These are phyloP conservation scores for Rubus idaeus DNA, from an alignment of 306 rosid genomes.

Conservation along the genomic window DNA sequence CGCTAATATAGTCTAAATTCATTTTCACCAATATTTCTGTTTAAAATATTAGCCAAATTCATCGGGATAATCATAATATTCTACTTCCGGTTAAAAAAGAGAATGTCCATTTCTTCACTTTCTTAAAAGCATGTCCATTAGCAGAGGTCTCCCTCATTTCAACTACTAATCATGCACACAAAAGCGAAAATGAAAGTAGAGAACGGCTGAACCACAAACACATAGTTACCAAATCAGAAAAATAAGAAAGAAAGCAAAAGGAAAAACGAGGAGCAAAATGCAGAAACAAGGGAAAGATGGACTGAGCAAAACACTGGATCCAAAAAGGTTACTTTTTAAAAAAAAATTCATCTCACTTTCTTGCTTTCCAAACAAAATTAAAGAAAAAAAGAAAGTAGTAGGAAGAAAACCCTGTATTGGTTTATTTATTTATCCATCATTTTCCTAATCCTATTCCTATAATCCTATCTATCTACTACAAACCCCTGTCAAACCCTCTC, in stretches of 20 bases:
- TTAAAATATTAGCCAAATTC: too few species aligned
- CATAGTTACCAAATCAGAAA: not conserved
- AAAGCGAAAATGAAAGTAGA: not conserved
- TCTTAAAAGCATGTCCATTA: not conserved
- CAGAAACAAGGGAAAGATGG: conserved; percentile 19
- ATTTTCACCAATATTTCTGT: too few species aligned
- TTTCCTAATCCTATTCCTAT: conserved; percentile 10
- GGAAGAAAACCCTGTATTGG: not conserved
- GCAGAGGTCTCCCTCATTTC: not conserved
- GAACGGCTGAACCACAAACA: not conserved
- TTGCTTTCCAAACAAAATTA: conserved; percentile 44
- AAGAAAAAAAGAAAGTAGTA: conserved; percentile 3
- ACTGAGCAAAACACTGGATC: conserved; percentile 45
- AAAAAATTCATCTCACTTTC: conserved; percentile 29
- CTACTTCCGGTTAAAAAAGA: not conserved
- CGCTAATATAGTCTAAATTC: too few species aligned
- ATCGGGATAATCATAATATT: too few species aligned
- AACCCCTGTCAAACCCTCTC: conserved; percentile 14
- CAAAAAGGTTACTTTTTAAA: conserved; percentile 29
- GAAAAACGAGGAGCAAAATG: not conserved
- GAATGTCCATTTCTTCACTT: not conserved
- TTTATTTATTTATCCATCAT: conserved; percentile 13
- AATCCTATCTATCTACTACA: conserved; percentile 7
- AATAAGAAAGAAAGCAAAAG: not conserved
- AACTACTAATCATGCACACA: not conserved